phyloP scores from a whole-genome alignment of 2,329 filamentous ascomycete species.

The Lecanoromycetidae sp. region DNA sequence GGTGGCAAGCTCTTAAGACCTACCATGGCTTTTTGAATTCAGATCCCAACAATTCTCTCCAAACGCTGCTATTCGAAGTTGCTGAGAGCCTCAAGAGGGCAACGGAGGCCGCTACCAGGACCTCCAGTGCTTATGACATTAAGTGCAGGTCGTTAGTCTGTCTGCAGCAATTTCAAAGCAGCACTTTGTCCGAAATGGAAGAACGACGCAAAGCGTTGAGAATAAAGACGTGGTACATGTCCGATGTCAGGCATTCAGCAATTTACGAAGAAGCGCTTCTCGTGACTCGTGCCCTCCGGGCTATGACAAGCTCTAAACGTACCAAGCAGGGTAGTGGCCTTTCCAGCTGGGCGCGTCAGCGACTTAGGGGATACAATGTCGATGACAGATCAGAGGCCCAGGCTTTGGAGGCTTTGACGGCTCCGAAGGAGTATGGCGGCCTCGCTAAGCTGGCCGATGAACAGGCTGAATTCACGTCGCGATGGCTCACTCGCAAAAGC shows the following conservation, averaged over 20 bases:
- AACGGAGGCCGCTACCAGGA: neutral
- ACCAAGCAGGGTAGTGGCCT: slow-evolving; percentile 26
- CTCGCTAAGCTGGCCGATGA: slow-evolving; percentile 95
- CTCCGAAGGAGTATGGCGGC: slow-evolving; percentile 69
- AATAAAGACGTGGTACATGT: slow-evolving; percentile 98
- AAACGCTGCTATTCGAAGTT: neutral
- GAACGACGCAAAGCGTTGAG: slow-evolving; percentile 62
- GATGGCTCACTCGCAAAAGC: slow-evolving; percentile 68
- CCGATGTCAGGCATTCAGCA: slow-evolving; percentile 80
- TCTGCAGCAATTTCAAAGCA: slow-evolving; percentile 25
- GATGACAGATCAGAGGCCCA: slow-evolving; percentile 55
- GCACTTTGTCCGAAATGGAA: slow-evolving; percentile 35
- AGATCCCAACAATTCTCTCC: neutral
- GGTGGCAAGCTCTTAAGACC: slow-evolving; percentile 13
- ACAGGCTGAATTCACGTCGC: slow-evolving; percentile 70
- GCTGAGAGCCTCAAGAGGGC: neutral
- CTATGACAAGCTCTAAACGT: slow-evolving; percentile 59
- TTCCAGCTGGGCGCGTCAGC: slow-evolving; percentile 19
- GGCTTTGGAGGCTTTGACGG: slow-evolving; percentile 75
- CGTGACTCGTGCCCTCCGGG: slow-evolving; percentile 75
- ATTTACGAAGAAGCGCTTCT: slow-evolving; percentile 79
- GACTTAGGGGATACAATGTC: slow-evolving; percentile 20
- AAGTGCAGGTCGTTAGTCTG: slow-evolving; percentile 14
- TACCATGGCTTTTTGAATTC: slow-evolving; percentile 1
- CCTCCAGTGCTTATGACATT: neutral